Evolutionary conservation across 2,329 filamentous ascomycete genomes (phyloP), one percentile per base, ranked within the genome.

Genomic region (Pseudogymnoascus sp.): DNA sequence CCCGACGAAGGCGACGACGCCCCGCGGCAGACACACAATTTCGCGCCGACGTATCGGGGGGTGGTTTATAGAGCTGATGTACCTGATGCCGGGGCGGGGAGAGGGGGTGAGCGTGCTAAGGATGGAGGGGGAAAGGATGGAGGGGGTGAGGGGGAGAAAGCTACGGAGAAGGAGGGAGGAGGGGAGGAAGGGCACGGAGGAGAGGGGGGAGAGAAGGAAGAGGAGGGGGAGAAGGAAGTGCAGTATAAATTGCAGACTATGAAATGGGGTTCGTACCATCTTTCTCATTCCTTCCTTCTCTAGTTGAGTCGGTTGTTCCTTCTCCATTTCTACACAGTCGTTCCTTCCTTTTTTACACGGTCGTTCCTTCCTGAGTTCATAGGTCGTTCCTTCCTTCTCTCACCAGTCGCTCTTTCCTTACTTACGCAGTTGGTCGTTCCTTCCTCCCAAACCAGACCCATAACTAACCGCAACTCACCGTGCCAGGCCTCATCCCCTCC

Each of bases 241-340:
- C 85, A 77, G 68, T 96, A 96, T 78, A 93, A 90, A 74, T 79
- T 99, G 7, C 92, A 97, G 73, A 82, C 87, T 1, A 97, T 97
- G 90, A 93, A 91, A 82, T 99, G 95, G 95, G 95, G 79, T 77
- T 68, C 46, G 70, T 70, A 42, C 38, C 4, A 19, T 19, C 38
- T 3, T n/a, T 40, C 17, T 40, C 38, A 7, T 40, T 40, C 38
- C 3, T 40, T 40, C 7, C 17, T 11, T n/a, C 15, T 10, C 2
- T 38, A 23, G 23, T 65, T 13, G 17, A 61, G 31, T 9, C 37
- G 26, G 23, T 44, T 35, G 13, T 63, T 46, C 6, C 7, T 40
- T 40, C 37, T 13, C 13, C n/a, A n/a, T 37, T 31, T 31, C 7
- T 7, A 31, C 7, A 31, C 4, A 31, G 31, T 33, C 31, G 9